A percentile compares a stretch with the other conserved stretches of the same genome.
Evolutionary conservation across 805 yeast species (phyloP).

Genomic region (Kluyveromyces starmeri): DNA sequence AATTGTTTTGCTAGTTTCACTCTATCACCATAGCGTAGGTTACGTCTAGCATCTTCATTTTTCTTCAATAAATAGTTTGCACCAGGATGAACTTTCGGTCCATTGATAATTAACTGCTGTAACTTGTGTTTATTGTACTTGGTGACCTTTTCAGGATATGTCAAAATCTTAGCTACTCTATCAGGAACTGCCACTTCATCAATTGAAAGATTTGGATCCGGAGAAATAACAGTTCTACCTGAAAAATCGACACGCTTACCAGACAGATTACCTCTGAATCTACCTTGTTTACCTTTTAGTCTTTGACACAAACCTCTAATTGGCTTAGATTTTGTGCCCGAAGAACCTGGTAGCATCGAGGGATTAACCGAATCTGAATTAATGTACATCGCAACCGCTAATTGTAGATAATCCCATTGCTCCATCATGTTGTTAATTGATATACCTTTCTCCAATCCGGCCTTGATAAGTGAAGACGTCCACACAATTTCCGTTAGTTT

Average conservation of each 20-base stretch:
- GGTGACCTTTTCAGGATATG: conserved; percentile 93
- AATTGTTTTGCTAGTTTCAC: conserved; percentile 65
- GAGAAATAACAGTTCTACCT: conserved; percentile 96
- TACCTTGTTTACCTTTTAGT: conserved; percentile 95
- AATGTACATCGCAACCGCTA: conserved; percentile 94
- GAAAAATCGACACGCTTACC: conserved; percentile 99
- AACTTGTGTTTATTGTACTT: conserved; percentile 75
- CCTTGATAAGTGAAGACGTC: conserved; percentile 89
- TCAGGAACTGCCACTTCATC: conserved; percentile 99
- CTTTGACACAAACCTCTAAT: conserved; percentile 96
- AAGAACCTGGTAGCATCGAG: conserved; percentile 62
- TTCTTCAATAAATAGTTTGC: conserved; percentile 85
- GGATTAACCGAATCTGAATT: conserved; percentile 90
- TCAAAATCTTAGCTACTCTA: conserved; percentile 87
- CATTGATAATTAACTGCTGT: conserved; percentile 65
- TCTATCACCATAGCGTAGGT: conserved; percentile 82
- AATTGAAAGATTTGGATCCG: conserved; percentile 90
- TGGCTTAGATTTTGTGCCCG: conserved; percentile 52
- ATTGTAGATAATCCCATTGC: conserved; percentile 96
- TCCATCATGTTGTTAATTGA: conserved; percentile 92
- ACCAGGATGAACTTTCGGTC: conserved; percentile 90
- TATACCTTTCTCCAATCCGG: conserved; percentile 92
- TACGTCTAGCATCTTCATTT: conserved; percentile 79
- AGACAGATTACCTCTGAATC: conserved; percentile 94
- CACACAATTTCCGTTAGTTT: conserved; percentile 93